phyloP scores from a whole-genome alignment of 2,329 filamentous ascomycete genomes.

The Amauroascus niger region DNA sequence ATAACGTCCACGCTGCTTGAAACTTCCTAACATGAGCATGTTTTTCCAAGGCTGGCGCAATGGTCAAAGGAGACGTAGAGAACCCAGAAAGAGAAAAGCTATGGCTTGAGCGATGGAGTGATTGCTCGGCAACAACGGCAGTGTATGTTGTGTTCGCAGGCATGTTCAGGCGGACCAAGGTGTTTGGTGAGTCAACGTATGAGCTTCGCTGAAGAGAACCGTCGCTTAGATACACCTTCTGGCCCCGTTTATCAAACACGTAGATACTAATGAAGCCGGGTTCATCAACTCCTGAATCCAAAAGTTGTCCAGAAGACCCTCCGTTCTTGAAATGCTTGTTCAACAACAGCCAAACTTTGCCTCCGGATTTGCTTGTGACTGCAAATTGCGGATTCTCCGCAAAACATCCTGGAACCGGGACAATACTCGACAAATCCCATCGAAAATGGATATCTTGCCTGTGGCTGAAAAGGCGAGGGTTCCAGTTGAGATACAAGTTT shows the following conservation, averaged over 20 bases:
- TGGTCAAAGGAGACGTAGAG: conserved; percentile 52
- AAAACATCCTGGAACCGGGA: conserved; percentile 62
- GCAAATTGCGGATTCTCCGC: conserved; percentile 55
- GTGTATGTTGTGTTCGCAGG: conserved; percentile 46
- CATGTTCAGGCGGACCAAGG: conserved; percentile 64
- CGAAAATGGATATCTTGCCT: conserved; percentile 84
- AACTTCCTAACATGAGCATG: conserved; percentile 53
- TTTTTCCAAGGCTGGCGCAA: conserved; percentile 53
- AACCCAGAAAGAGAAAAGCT: conserved; percentile 83
- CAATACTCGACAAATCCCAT: conserved; percentile 55
- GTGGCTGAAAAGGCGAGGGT: conserved; percentile 68
- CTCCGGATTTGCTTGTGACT: conserved; percentile 45
- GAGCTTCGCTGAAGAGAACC: conserved; percentile 62
- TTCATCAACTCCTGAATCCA: conserved; percentile 36
- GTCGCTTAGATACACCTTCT: conserved; percentile 64
- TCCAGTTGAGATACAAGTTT: conserved; percentile 96
- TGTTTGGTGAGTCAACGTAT: conserved; percentile 92
- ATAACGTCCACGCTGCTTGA: conserved; percentile 61
- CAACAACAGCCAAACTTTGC: conserved; percentile 71
- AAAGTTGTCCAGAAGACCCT: conserved; percentile 37
- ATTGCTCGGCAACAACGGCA: conserved; percentile 67
- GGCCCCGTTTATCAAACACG: conserved; percentile 62
- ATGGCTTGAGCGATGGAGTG: conserved; percentile 61
- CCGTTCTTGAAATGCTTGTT: conserved; percentile 73
- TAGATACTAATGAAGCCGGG: conserved; percentile 82